phyloP scores from a whole-genome alignment of 192 early-diverging fungal genomes.

The Coemansia sp. region DNA sequence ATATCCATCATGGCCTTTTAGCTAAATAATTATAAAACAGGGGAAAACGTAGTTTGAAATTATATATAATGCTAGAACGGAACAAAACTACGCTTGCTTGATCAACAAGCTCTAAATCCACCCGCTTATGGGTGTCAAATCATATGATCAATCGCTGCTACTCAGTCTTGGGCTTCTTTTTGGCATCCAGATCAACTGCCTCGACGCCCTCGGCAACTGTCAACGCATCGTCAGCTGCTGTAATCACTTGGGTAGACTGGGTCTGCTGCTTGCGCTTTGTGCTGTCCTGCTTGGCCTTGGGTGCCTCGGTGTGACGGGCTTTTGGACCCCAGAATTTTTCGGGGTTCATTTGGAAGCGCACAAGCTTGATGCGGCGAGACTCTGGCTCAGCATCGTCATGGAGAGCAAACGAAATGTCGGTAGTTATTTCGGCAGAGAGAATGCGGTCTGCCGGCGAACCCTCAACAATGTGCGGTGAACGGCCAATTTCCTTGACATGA shows the following conservation, averaged over 20 bases:
- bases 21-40: not conserved
- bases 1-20: slow-evolving; percentile 10
- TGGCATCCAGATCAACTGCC: slow-evolving; percentile 12
- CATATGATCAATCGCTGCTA: not conserved
- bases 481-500: slow-evolving; percentile 69
- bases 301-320: slow-evolving; percentile 57
- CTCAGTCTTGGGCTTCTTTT: slow-evolving; percentile 32
- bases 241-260: not conserved
- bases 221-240: not conserved
- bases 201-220: slow-evolving; percentile 11
- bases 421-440: slow-evolving; percentile 41
- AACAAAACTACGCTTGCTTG: too few species aligned
- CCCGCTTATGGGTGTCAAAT: not conserved
- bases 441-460: slow-evolving; percentile 71
- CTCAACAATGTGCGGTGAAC: slow-evolving; percentile 62
- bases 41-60: not conserved
- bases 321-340: slow-evolving; percentile 96
- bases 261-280: slow-evolving; percentile 36
- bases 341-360: slow-evolving; percentile 96
- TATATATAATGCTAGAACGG: not conserved
- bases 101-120: not conserved
- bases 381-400: slow-evolving; percentile 73
- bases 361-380: slow-evolving; percentile 77
- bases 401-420: slow-evolving; percentile 70
- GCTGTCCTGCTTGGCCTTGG: slow-evolving; percentile 26